phyloP scores from a whole-genome alignment of 2,329 filamentous ascomycete species.

The Talaromyces pinophilus region DNA sequence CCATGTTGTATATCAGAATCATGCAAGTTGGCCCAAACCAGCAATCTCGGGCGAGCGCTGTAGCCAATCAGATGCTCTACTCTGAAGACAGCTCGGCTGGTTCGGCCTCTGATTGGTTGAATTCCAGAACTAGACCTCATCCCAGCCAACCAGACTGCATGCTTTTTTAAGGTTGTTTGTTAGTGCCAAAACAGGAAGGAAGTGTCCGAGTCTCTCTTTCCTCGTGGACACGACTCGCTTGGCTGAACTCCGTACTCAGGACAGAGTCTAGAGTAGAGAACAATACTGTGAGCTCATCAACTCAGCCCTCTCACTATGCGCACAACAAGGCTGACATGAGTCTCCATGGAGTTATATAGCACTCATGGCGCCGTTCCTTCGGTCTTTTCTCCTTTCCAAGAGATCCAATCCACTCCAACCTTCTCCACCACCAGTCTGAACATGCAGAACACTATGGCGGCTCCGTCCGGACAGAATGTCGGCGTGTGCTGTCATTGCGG shows the following conservation, averaged over 20 bases:
- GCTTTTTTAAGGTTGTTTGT: neutral
- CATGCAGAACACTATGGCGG: constrained; percentile 6
- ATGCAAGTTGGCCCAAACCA: constrained; percentile 5
- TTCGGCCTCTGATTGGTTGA: neutral
- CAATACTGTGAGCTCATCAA: too few species aligned
- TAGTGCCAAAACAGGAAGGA: constrained; percentile 10
- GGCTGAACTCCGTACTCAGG: neutral
- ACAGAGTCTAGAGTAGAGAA: neutral
- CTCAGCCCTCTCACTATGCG: neutral
- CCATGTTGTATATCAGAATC: neutral
- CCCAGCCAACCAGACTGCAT: neutral
- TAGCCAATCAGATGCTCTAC: neutral
- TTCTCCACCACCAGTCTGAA: neutral
- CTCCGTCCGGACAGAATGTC: neutral
- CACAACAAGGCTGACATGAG: constrained; percentile 11
- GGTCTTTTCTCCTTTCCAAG: constrained; percentile 9
- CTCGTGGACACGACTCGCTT: neutral
- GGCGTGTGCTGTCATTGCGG: constrained; percentile 23
- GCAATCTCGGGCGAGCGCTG: constrained; percentile 11
- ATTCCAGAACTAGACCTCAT: neutral
- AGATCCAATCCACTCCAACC: neutral
- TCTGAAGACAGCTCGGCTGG: neutral
- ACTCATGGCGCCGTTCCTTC: constrained; percentile 8
- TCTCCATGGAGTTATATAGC: constrained; percentile 17
- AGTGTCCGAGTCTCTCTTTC: constrained; percentile 9